Base-by-base conservation (phyloP, 208 protist species). In the Angomonas deanei region DNA sequence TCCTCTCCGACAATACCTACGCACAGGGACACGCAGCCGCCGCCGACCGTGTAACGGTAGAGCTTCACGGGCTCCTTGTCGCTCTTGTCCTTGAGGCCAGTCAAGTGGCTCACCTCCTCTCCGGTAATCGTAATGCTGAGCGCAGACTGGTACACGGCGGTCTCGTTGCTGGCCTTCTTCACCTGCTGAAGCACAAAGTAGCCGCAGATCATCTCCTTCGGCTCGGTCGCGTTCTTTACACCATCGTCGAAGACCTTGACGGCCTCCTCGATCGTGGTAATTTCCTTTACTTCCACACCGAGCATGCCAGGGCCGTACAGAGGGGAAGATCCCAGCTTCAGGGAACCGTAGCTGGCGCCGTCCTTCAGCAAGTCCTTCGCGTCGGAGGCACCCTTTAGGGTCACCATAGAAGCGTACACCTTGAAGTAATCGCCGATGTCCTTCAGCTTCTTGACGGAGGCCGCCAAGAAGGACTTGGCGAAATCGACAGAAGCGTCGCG, bases 41-140 rank as follows among this genome's bases (percentile, higher is more conserved):
- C 84, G 48, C 84, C 78, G 30, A 91, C 62, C 26, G 70, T 74
- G 70, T 91, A 91, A 75, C 84, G 84, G 66, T 86, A 84, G 19
- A 85, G 70, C 17, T 63, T 67, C 32, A 27, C 70, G 28, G 82
- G 79, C 50, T 73, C 72, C 11, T 68, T 72, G 5, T 66, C 27
- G 34, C 64, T 80, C 74, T 86, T 87, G 24, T 70, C 67, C 66
- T 80, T 79, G 26, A 91, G 50, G 10, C 50, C 72, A 28, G 61
- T 77, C 50, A 82, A 66, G 60, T 77, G 70, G 24, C 76, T 75
- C n/a, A 75, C 61, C 46, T 80, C 46, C 23, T 84, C 70, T 8
- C 70, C 68, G 21, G 74, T 69, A 31, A 88, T 32, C 30, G 76
- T 78, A 42, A 91, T 53, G 48, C 78, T 80, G 21, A 91, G 67